These are phyloP conservation scores for Cladophialophora psammophila DNA, from an alignment of 2,329 filamentous ascomycete genomes.

Conservation along the genomic window DNA sequence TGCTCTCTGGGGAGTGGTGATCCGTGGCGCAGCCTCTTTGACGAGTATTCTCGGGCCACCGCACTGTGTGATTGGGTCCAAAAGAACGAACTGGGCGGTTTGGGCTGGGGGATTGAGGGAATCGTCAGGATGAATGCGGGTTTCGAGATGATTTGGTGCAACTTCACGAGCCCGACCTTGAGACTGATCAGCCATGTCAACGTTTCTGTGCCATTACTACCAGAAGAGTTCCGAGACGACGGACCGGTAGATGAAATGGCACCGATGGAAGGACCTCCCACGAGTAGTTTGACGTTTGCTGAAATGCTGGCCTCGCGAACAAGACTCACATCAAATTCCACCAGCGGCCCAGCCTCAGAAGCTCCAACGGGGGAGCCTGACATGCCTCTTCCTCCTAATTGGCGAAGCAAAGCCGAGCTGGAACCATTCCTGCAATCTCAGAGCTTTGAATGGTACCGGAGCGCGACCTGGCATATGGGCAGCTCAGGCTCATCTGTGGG, in stretches of 20 bases:
- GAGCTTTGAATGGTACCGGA: constrained; percentile 56
- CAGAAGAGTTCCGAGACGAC: constrained; percentile 17
- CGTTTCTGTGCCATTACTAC: constrained; percentile 55
- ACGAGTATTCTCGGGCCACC: constrained; percentile 58
- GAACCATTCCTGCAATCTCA: constrained; percentile 54
- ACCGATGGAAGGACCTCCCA: not conserved
- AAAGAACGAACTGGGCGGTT: constrained; percentile 51
- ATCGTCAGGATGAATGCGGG: constrained; percentile 61
- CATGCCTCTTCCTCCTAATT: constrained; percentile 50
- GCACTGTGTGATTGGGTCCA: constrained; percentile 58
- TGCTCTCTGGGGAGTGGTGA: constrained; percentile 42
- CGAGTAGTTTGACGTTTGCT: not conserved
- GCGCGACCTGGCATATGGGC: constrained; percentile 55
- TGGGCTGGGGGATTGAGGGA: constrained; percentile 59
- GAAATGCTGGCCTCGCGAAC: constrained; percentile 12
- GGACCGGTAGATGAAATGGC: not conserved
- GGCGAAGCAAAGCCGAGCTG: constrained; percentile 42
- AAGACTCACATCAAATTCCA: not conserved
- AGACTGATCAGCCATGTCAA: constrained; percentile 55
- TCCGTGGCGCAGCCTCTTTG: constrained; percentile 48
- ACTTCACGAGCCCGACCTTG: constrained; percentile 56
- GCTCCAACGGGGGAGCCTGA: constrained; percentile 40
- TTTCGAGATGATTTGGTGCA: constrained; percentile 62
- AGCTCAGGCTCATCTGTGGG: constrained; percentile 49
- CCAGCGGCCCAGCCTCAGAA: constrained; percentile 1